A percentile compares a stretch with the other conserved stretches of the same genome.
These are phyloP conservation scores for Mortierella sp. DNA, from an alignment of 371 early-diverging fungal species.

Conservation along the genomic window DNA sequence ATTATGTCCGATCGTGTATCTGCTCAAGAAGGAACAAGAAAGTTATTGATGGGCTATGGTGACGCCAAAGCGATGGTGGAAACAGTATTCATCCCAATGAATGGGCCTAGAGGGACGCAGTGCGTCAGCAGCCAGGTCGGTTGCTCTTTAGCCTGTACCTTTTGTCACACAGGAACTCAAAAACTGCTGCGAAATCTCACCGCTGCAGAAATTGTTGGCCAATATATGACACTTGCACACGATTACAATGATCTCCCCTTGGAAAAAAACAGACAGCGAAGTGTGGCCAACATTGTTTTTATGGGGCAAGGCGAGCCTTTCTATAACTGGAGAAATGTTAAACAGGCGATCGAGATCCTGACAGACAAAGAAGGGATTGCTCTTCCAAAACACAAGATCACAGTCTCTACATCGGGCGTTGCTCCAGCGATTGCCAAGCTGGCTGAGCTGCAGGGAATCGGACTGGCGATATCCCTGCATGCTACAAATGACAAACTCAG, in stretches of 20 bases:
- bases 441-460: slow-evolving; percentile 80
- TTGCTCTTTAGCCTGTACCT: slow-evolving; percentile 87
- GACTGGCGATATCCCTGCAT: slow-evolving; percentile 90
- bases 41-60: slow-evolving; percentile 65
- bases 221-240: slow-evolving; percentile 81
- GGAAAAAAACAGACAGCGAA: slow-evolving; percentile 55
- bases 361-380: slow-evolving; percentile 76
- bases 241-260: slow-evolving; percentile 66
- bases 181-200: slow-evolving; percentile 81
- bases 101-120: slow-evolving; percentile 76
- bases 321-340: slow-evolving; percentile 84
- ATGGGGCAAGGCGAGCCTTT: slow-evolving; percentile 96
- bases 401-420: slow-evolving; percentile 92
- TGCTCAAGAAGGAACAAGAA: slow-evolving; percentile 69
- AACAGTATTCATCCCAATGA: slow-evolving; percentile 77
- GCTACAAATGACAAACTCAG: slow-evolving; percentile 86
- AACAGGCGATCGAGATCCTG: slow-evolving; percentile 76
- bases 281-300: slow-evolving; percentile 86
- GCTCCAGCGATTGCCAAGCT: slow-evolving; percentile 82
- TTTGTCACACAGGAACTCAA: slow-evolving; percentile 95
- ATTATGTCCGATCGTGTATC: slow-evolving; percentile 56
- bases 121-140: slow-evolving; percentile 94
- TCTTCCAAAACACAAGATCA: slow-evolving; percentile 80
- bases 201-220: slow-evolving; percentile 87
- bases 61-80: slow-evolving; percentile 70